phyloP scores from a whole-genome alignment of 2,329 filamentous ascomycete species.

The Epichloe elymi region DNA sequence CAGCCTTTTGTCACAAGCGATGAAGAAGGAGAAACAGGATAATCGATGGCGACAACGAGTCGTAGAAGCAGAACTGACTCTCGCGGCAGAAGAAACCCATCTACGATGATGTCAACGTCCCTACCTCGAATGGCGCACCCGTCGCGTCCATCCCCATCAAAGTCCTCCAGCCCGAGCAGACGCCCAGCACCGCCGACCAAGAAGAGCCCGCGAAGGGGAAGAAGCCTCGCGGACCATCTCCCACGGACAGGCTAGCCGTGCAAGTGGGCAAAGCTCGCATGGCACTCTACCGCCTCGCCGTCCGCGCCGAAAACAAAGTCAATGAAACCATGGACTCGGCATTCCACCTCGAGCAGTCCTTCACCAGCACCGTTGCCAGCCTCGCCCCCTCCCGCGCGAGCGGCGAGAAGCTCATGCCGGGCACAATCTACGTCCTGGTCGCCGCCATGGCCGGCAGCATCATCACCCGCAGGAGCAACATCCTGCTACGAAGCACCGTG shows the following conservation, averaged over 20 bases:
- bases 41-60: background rate
- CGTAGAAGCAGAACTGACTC: background rate
- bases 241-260: conserved; percentile 76
- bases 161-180: conserved; percentile 11
- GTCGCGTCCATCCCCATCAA: conserved; percentile 14
- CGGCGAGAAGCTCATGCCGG: conserved; percentile 81
- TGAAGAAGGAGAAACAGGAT: background rate
- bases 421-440: conserved; percentile 82
- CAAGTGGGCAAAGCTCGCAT: conserved; percentile 72
- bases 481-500: conserved; percentile 63
- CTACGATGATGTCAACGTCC: conserved; percentile 57
- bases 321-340: conserved; percentile 70
- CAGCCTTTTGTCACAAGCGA: background rate
- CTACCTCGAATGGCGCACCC: conserved; percentile 17
- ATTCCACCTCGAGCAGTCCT: conserved; percentile 75
- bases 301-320: conserved; percentile 64
- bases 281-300: conserved; percentile 64
- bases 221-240: conserved; percentile 45
- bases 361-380: conserved; percentile 79
- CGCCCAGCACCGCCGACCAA: conserved; percentile 15
- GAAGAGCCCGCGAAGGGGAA: conserved; percentile 17
- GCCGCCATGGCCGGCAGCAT: conserved; percentile 93
- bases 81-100: conserved; percentile 50
- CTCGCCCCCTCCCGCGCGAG: conserved; percentile 76
- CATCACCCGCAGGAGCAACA: conserved; percentile 72